Evolutionary conservation across 192 early-diverging fungal species (phyloP).

Genomic region (Backusella liffmaniae): DNA sequence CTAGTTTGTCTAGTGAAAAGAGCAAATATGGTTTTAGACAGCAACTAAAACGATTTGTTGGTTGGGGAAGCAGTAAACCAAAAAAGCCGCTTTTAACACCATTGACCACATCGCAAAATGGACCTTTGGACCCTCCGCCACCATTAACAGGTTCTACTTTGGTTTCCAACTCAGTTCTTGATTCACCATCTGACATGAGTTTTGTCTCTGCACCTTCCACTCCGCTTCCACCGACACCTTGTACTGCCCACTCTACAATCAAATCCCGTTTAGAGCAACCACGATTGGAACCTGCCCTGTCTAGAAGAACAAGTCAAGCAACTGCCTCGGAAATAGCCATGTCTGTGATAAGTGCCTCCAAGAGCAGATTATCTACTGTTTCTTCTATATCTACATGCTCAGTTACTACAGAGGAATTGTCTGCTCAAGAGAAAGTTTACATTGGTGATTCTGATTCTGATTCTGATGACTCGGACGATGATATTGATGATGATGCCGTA

Average conservation of each 20-base stretch:
- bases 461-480: neutral
- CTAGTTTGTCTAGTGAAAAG: neutral
- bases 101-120: neutral
- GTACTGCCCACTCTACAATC: constrained; percentile 8
- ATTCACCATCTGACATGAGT: constrained; percentile 21
- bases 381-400: constrained; percentile 14
- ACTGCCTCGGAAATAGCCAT: neutral
- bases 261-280: constrained; percentile 8
- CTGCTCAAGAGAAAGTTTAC: neutral
- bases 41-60: constrained; percentile 20
- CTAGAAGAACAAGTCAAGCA: neutral
- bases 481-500: neutral
- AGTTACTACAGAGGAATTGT: neutral
- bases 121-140: neutral
- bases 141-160: neutral
- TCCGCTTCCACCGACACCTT: constrained; percentile 6
- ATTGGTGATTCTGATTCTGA: neutral
- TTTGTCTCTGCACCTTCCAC: constrained; percentile 16
- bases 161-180: neutral
- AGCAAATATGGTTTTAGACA: constrained; percentile 10
- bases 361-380: constrained; percentile 12
- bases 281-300: neutral
- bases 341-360: neutral
- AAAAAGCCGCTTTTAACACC: constrained; percentile 4
- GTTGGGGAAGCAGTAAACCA: constrained; percentile 13